Evolutionary conservation across 495 filamentous ascomycete species (phyloP).

Genomic region (Xylaria nigripes): DNA sequence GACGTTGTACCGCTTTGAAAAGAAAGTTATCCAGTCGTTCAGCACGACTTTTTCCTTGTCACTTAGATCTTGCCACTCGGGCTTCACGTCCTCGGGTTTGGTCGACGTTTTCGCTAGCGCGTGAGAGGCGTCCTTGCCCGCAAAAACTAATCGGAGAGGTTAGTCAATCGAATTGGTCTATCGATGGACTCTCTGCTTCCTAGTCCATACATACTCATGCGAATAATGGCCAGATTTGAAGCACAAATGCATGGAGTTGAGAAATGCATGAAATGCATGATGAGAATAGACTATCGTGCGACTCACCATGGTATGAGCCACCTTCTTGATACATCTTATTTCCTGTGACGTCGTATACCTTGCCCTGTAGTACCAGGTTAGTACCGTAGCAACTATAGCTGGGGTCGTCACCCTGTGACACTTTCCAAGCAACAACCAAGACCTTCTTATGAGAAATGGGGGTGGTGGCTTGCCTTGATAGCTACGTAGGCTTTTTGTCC

Average conservation of each 20-base stretch:
- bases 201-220: neutral
- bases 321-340: constrained; percentile 79
- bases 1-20: constrained; percentile 90
- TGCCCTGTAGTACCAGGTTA: constrained; percentile 45
- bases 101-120: constrained; percentile 80
- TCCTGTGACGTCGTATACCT: constrained; percentile 84
- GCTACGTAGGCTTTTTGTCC: constrained; percentile 75
- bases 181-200: neutral
- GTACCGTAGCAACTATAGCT: too few relatives aligned
- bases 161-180: constrained; percentile 15
- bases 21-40: constrained; percentile 91
- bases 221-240: neutral
- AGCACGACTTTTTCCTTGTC: constrained; percentile 84
- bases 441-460: neutral
- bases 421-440: neutral
- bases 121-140: constrained; percentile 87
- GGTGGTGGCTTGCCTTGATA: constrained; percentile 58
- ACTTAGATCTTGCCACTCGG: constrained; percentile 76
- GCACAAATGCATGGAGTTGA: too few relatives aligned
- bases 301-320: constrained; percentile 74
- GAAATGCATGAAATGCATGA: neutral
- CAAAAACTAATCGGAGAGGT: constrained; percentile 59
- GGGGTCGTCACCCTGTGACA: neutral
- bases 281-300: neutral
- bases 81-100: constrained; percentile 71